phyloP scores from a whole-genome alignment of 768 basidiomycete genomes.

The Lactifluus hygrophoroides region DNA sequence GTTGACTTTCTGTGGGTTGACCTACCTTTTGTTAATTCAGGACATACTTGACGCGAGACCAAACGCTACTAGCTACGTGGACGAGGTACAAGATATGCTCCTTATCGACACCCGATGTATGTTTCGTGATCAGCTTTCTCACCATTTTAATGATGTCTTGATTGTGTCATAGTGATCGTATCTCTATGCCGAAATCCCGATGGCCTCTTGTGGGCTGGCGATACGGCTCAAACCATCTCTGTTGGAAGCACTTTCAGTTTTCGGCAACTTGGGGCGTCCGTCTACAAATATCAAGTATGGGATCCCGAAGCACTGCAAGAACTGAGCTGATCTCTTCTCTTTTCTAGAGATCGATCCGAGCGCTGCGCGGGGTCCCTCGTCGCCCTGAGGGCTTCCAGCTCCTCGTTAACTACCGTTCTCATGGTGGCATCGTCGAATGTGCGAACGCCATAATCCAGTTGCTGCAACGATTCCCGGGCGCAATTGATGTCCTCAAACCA shows the following conservation, averaged over 20 bases:
- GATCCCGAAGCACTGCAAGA: not conserved
- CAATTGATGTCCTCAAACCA: constrained; percentile 49
- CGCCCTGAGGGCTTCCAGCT: constrained; percentile 45
- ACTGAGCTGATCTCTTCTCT: not conserved
- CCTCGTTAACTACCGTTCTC: constrained; percentile 58
- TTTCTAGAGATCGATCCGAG: not conserved
- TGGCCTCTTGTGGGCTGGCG: constrained; percentile 72
- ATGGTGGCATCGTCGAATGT: constrained; percentile 66
- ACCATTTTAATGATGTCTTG: not conserved
- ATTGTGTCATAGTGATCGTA: constrained; percentile 41
- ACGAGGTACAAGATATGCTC: constrained; percentile 67
- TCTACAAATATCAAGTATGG: constrained; percentile 54
- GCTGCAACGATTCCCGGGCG: constrained; percentile 45
- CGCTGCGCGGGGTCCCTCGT: constrained; percentile 14
- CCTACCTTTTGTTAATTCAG: too few species aligned
- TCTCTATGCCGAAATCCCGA: constrained; percentile 52
- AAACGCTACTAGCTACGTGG: constrained; percentile 44
- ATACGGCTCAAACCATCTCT: constrained; percentile 73
- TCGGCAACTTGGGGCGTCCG: constrained; percentile 59
- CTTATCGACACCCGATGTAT: constrained; percentile 54
- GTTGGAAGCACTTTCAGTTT: constrained; percentile 67
- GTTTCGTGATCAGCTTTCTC: constrained; percentile 19
- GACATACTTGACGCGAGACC: not conserved
- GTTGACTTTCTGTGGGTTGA: constrained; percentile 47
- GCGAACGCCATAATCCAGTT: constrained; percentile 57